Base-by-base conservation (phyloP, 2,329 filamentous ascomycete genomes). In the Plenodomus lindquistii region DNA sequence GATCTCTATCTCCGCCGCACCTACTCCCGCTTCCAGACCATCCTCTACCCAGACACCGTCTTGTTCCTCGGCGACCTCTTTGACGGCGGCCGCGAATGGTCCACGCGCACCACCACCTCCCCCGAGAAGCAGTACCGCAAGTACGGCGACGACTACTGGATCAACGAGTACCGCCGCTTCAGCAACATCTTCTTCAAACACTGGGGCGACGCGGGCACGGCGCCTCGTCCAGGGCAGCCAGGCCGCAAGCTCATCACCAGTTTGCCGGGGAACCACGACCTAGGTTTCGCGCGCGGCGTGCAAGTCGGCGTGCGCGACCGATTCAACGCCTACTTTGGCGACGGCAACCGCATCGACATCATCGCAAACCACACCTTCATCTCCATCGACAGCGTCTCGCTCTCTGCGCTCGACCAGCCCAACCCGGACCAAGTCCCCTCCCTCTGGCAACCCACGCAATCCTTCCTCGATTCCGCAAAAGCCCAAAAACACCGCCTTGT, bases 331-430 rank as follows among this genome's bases (percentile, higher is more conserved):
- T 96, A 87, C 67, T 97, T 99, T 73, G 94, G 94, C 4, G 87
- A 94, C 46, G 84, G 86, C n/a, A 97, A 97, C 71, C 81, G 90
- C 8, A 85, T 99, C 17, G 91, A 97, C 69, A 81, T 97, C 4
- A 81, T 97, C 44, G 94, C 90, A 11, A 99, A 99, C 66, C 94
- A 99, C 70, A 95, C 91, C 0, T 91, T 99, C 67, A 89, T 99
- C 17, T 95, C 91, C 0, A 81, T 99, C 7, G 94, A 99, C 68
- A 84, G 87, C 0, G 86, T 96, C 4, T 97, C 92, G 0, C 73
- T 97, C 62, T 96, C 91, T 65, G 93, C 94, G 2, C 77, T 81
- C 67, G 81, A 82, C 43, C 80, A 84, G 55, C 57, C 62, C 11
- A 62, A 62, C n/a, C 77, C 78, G 4, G 74, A 82, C 44, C 77